phyloP scores from a whole-genome alignment of 139 green algal genomes.

The Cymbomonas tetramitiformis region DNA sequence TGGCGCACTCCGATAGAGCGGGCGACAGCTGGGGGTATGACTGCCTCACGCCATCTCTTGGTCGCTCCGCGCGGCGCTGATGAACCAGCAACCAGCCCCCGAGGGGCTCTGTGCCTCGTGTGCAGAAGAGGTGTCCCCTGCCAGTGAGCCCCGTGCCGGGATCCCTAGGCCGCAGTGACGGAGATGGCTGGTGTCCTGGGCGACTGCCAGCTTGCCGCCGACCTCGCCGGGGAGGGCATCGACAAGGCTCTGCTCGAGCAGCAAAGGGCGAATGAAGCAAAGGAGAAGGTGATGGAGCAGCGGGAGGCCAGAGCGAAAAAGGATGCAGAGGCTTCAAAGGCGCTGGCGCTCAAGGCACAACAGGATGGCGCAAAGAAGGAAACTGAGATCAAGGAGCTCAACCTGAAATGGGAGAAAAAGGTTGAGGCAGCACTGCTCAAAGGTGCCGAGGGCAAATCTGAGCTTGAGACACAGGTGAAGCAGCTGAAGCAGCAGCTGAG shows the following conservation, averaged over 20 bases:
- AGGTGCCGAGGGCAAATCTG: not conserved
- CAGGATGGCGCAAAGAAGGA: not conserved
- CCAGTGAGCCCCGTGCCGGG: too few species aligned
- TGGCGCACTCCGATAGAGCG: too few species aligned
- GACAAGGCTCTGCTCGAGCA: constrained; percentile 2
- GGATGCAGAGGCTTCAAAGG: not conserved
- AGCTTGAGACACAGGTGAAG: not conserved
- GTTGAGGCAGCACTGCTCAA: not conserved
- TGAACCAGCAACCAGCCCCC: too few species aligned
- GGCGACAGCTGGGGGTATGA: too few species aligned
- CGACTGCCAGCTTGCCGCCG: constrained; percentile 8
- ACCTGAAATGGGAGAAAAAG: not conserved
- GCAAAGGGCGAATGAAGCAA: not conserved
- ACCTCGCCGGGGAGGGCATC: constrained; percentile 11
- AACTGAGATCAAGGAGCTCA: not conserved
- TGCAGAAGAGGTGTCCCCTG: too few species aligned
- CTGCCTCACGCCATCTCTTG: too few species aligned
- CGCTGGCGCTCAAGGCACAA: not conserved
- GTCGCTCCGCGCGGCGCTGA: too few species aligned
- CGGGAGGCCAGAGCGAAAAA: constrained; percentile 5
- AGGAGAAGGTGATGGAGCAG: constrained; percentile 9
- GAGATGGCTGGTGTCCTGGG: too few species aligned
- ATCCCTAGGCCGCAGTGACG: too few species aligned
- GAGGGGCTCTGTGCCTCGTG: too few species aligned
- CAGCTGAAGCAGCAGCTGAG: not conserved